Evolutionary conservation across 139 green algal genomes (phyloP).

Genomic region (Closterium sp.): DNA sequence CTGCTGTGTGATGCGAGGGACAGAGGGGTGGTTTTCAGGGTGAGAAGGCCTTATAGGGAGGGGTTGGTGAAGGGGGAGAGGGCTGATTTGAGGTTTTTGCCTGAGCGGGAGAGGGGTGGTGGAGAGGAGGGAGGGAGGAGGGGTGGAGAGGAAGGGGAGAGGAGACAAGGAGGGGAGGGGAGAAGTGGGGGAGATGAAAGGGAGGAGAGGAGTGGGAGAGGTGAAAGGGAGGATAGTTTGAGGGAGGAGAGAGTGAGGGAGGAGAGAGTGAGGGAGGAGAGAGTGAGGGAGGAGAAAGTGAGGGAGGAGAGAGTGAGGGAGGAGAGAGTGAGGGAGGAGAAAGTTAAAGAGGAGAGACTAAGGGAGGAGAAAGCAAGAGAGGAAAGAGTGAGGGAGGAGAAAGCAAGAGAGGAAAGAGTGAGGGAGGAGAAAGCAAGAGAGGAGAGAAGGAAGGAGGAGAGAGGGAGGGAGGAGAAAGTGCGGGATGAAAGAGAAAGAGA

Average conservation of each 20-base stretch:
- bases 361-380: not conserved
- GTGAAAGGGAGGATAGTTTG: not conserved
- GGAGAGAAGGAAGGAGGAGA: not conserved
- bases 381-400: not conserved
- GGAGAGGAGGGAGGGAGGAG: constrained; percentile 12
- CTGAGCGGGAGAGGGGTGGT: not conserved
- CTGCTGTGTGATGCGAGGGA: constrained; percentile 29
- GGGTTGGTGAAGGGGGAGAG: not conserved
- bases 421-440: not conserved
- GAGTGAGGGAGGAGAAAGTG: not conserved
- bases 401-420: not conserved
- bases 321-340: not conserved
- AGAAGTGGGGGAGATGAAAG: constrained; percentile 16
- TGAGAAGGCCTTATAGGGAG: constrained; percentile 13
- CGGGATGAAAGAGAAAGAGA: not conserved
- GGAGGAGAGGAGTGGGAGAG: not conserved
- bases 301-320: not conserved
- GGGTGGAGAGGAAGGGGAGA: not conserved
- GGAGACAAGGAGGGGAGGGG: constrained; percentile 9
- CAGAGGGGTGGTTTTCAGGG: constrained; percentile 14
- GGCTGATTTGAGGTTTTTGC: not conserved
- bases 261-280: no score
- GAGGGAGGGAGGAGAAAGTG: not conserved
- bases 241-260: not conserved
- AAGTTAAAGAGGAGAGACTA: not conserved